Conservation (phyloP, 768 basidiomycete species). For the Hericium rajendrae region DNA sequence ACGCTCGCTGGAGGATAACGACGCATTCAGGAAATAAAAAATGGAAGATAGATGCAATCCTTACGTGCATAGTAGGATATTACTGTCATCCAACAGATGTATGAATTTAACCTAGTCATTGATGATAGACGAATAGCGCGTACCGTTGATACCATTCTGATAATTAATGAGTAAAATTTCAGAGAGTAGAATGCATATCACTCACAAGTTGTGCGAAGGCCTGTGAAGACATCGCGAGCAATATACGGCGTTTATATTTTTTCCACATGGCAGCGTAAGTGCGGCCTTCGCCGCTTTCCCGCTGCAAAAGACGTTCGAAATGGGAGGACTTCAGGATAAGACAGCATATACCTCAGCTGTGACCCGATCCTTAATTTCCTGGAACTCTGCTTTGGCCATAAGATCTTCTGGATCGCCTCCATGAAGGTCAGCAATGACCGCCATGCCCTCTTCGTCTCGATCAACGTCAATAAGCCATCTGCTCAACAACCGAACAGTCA, state of each 20-base stretch:
- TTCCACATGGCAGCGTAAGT: conserved; percentile 80
- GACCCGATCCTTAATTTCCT: conserved; percentile 80
- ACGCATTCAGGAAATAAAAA: not conserved
- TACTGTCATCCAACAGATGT: conserved; percentile 34
- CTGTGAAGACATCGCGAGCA: conserved; percentile 93
- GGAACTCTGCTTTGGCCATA: conserved; percentile 72
- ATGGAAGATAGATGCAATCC: conserved; percentile 21
- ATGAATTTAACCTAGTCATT: not conserved
- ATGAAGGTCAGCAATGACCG: conserved; percentile 81
- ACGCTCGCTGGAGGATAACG: conserved; percentile 51
- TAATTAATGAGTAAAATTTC: not conserved
- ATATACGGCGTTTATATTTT: conserved; percentile 75
- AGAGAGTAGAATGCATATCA: conserved; percentile 11
- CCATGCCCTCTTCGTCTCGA: conserved; percentile 74
- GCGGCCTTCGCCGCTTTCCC: conserved; percentile 64
- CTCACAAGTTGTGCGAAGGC: conserved; percentile 89
- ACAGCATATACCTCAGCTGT: conserved; percentile 44
- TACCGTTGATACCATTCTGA: conserved; percentile 93
- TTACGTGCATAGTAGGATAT: conserved; percentile 92
- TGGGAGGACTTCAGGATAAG: not conserved
- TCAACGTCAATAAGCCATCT: conserved; percentile 90
- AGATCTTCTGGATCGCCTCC: conserved; percentile 66
- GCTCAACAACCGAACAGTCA: not conserved
- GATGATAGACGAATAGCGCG: conserved; percentile 11
- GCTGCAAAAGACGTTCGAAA: conserved; percentile 30